phyloP scores from a whole-genome alignment of 129 eudicot genomes.

The Flaveria trinervia region DNA sequence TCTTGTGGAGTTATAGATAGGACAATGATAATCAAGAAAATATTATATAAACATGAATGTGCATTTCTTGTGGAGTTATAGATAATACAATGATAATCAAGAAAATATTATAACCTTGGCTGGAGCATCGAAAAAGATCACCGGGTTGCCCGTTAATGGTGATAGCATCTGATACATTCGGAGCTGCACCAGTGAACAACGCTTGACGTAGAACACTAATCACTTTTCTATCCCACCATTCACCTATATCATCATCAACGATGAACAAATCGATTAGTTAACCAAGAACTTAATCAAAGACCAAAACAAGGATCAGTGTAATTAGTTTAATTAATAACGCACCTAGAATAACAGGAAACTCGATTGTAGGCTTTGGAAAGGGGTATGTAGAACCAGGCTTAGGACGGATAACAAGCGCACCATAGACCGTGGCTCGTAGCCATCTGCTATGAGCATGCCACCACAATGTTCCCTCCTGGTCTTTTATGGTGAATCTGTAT shows the following conservation, averaged over 20 bases:
- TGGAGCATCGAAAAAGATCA: slow-evolving; percentile 76
- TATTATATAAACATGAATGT: background rate
- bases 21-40: too few species aligned
- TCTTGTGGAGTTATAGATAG: background rate
- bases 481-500: slow-evolving; percentile 58
- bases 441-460: slow-evolving; percentile 96
- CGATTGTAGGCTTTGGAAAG: slow-evolving; percentile 57
- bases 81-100: too few species aligned
- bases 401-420: slow-evolving; percentile 72
- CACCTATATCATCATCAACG: slow-evolving; percentile 48
- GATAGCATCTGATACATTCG: slow-evolving; percentile 75
- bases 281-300: background rate
- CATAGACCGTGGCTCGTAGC: slow-evolving; percentile 92
- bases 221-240: slow-evolving; percentile 83
- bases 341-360: slow-evolving; percentile 69
- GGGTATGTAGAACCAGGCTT: slow-evolving; percentile 65
- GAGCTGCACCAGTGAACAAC: slow-evolving; percentile 63
- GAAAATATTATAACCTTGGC: slow-evolving; percentile 44
- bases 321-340: too few species aligned
- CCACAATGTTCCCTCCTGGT: slow-evolving; percentile 84
- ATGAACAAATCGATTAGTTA: background rate
- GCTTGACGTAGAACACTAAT: slow-evolving; percentile 60
- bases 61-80: background rate
- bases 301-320: slow-evolving; percentile 11
- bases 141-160: slow-evolving; percentile 92